phyloP scores from a whole-genome alignment of 2,329 filamentous ascomycete species.

The Aspergillus persii region DNA sequence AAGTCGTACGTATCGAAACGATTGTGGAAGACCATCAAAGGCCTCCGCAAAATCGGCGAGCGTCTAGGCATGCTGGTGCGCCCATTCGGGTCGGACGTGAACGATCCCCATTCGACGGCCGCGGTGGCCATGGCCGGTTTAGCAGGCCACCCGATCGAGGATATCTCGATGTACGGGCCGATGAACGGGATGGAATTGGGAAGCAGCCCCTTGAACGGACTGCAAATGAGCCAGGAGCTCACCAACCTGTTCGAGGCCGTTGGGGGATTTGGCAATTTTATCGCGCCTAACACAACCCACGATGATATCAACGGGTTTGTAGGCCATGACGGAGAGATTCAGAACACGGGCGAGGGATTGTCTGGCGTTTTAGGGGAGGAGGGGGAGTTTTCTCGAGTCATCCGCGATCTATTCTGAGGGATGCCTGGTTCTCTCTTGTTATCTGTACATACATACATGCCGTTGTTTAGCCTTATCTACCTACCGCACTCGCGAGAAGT shows the following conservation, averaged over 20 bases:
- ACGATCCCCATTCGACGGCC: constrained; percentile 59
- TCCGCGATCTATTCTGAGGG: constrained; percentile 58
- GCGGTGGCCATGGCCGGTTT: constrained; percentile 66
- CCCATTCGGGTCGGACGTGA: constrained; percentile 38
- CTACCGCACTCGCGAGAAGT: neutral
- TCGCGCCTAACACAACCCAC: constrained; percentile 30
- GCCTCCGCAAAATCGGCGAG: constrained; percentile 62
- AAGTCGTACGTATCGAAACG: constrained; percentile 61
- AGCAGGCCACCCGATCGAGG: constrained; percentile 61
- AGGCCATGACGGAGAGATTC: constrained; percentile 36
- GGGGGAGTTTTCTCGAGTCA: constrained; percentile 58
- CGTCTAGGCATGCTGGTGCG: constrained; percentile 55
- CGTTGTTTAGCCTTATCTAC: neutral
- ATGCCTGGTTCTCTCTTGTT: neutral
- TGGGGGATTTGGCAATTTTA: constrained; percentile 50
- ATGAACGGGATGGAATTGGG: constrained; percentile 44
- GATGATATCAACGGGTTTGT: constrained; percentile 42
- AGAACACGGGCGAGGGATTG: constrained; percentile 44
- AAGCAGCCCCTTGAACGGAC: constrained; percentile 56
- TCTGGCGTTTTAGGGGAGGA: constrained; percentile 53
- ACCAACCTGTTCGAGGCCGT: constrained; percentile 64
- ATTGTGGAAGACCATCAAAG: constrained; percentile 63
- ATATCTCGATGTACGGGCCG: constrained; percentile 50
- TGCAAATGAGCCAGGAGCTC: constrained; percentile 60
- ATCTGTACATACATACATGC: neutral